phyloP scores from a whole-genome alignment of 2,329 filamentous ascomycete genomes.

The Alternaria incomplexa region DNA sequence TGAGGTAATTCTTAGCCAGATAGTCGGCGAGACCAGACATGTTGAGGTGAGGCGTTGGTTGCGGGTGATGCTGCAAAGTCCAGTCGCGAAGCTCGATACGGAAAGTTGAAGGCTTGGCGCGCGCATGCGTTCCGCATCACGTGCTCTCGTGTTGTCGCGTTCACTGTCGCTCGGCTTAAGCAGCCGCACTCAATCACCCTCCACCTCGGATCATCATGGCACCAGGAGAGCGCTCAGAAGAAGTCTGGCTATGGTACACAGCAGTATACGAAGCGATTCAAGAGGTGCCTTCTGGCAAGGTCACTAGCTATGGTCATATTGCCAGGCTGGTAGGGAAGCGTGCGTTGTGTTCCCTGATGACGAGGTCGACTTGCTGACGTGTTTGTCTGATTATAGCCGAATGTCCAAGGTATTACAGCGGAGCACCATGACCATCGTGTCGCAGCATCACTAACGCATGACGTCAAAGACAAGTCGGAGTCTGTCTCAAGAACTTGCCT shows the following conservation, averaged over 20 bases:
- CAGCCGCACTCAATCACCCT: not conserved
- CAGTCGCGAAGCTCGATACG: slow-evolving; percentile 3
- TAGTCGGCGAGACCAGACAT: slow-evolving; percentile 77
- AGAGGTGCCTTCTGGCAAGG: slow-evolving; percentile 80
- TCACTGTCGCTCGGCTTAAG: slow-evolving; percentile 8
- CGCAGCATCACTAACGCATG: slow-evolving; percentile 47
- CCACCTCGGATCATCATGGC: slow-evolving; percentile 58
- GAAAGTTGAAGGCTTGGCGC: slow-evolving; percentile 16
- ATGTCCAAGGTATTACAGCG: slow-evolving; percentile 51
- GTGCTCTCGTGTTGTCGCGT: slow-evolving; percentile 38
- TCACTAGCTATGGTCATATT: slow-evolving; percentile 88
- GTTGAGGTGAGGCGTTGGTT: slow-evolving; percentile 14
- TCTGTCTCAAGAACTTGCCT: slow-evolving; percentile 87
- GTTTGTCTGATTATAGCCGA: slow-evolving; percentile 46
- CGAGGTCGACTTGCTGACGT: slow-evolving; percentile 30
- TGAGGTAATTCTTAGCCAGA: slow-evolving; percentile 89
- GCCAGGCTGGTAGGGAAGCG: slow-evolving; percentile 74
- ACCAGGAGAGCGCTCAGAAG: slow-evolving; percentile 65
- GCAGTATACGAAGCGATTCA: slow-evolving; percentile 84
- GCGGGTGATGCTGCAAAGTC: slow-evolving; percentile 3
- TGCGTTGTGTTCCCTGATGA: slow-evolving; percentile 51
- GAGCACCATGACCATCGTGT: slow-evolving; percentile 18
- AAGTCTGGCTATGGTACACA: slow-evolving; percentile 75
- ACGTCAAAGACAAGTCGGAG: slow-evolving; percentile 75
- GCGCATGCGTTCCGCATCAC: not conserved